Conservation (phyloP, 139 green algal genomes). For the Diplosphaera chodatii region DNA sequence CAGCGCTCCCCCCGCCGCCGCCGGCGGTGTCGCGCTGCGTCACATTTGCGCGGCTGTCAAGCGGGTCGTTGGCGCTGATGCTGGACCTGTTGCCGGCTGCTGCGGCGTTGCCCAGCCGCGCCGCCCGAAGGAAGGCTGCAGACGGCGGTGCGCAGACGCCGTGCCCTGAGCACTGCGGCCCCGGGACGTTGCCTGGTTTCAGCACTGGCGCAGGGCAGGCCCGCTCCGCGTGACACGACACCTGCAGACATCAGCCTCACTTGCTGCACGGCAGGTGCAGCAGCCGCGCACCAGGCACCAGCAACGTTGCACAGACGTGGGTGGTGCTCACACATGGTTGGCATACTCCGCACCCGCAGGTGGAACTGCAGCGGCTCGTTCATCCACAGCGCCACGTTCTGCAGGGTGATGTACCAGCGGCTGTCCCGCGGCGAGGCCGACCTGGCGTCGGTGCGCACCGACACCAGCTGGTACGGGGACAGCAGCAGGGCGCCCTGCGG, state of each 20-base stretch:
- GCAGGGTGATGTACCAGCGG: slow-evolving; percentile 8
- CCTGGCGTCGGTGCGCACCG: no score
- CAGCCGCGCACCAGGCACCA: no score
- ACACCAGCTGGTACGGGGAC: background rate
- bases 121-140: background rate
- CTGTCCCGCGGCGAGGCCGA: background rate
- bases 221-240: background rate
- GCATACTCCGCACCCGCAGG: background rate
- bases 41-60: background rate
- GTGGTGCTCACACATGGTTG: no score
- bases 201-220: background rate
- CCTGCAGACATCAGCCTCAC: no score
- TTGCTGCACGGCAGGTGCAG: no score
- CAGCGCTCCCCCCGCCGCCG: no score
- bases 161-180: background rate
- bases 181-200: no score
- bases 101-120: background rate
- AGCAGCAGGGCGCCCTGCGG: background rate
- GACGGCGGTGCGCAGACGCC: background rate
- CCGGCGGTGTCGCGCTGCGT: no score
- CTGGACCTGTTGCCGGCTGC: background rate
- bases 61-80: background rate
- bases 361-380: background rate
- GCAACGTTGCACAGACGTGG: no score
- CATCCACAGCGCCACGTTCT: slow-evolving; percentile 2